Percentiles rank a stretch among this genome's conserved stretches.
These are phyloP conservation scores for Saturnispora sanitii DNA, from an alignment of 805 yeast genomes.

Conservation along the genomic window DNA sequence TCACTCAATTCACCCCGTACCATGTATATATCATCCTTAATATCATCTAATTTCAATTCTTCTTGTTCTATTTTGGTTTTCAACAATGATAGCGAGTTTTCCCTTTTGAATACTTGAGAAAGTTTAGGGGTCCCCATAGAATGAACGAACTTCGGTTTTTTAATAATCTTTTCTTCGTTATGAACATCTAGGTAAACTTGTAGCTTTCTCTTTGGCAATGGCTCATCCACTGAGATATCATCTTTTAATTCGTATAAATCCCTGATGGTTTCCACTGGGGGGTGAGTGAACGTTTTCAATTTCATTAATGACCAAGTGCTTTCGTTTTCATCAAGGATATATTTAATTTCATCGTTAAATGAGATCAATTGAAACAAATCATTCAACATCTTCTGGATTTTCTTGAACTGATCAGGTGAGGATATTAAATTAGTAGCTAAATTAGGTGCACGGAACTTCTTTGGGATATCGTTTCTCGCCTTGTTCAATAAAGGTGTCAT, in stretches of 20 bases:
- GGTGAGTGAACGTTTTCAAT: conserved; percentile 23
- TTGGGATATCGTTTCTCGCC: conserved; percentile 14
- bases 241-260: conserved; percentile 15
- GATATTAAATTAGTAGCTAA: conserved; percentile 7
- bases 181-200: conserved; percentile 16
- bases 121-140: conserved; percentile 24
- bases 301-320: conserved; percentile 23
- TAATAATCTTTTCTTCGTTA: conserved; percentile 1
- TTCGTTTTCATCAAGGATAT: conserved; percentile 18
- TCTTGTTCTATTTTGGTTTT: neutral
- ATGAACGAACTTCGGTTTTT: conserved; percentile 18
- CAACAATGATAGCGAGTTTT: conserved; percentile 12
- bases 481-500: conserved; percentile 16
- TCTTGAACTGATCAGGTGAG: neutral
- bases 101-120: conserved; percentile 17
- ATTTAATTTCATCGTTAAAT: conserved; percentile 10
- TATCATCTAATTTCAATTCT: conserved; percentile 6
- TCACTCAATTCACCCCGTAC: conserved; percentile 7
- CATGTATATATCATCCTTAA: conserved; percentile 16
- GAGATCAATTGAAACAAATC: conserved; percentile 4
- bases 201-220: conserved; percentile 11
- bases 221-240: too few species aligned
- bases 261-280: conserved; percentile 13
- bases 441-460: conserved; percentile 19
- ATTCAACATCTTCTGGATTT: neutral